Evolutionary conservation across 345 rosid genomes (phyloP).

Genomic region (Eucalyptus guilfoylei): DNA sequence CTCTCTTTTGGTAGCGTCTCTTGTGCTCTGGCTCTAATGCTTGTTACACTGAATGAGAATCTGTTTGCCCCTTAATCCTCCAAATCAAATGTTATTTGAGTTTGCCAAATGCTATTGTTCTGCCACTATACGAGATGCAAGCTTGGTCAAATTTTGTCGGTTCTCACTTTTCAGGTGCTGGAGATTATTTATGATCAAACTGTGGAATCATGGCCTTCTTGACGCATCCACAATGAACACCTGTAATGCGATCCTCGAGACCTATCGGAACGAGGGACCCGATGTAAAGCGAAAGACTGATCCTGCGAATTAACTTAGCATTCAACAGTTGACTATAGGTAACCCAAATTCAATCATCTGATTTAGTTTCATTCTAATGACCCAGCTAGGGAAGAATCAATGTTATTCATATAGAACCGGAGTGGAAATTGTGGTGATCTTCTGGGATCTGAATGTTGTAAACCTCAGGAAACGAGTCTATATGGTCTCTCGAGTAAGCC

Average conservation of each 20-base stretch:
- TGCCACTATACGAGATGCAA: neutral
- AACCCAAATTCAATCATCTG: neutral
- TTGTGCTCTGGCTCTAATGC: too few relatives aligned
- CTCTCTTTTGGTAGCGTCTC: slow-evolving; percentile 46
- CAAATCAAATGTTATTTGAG: neutral
- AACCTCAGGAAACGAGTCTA: neutral
- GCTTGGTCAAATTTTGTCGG: neutral
- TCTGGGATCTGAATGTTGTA: neutral
- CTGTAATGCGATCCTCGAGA: slow-evolving; percentile 58
- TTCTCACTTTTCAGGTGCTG: slow-evolving; percentile 54
- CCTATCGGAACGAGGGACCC: slow-evolving; percentile 14
- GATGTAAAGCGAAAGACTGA: neutral
- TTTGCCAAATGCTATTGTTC: neutral
- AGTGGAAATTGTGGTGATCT: neutral
- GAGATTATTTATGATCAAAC: slow-evolving; percentile 89
- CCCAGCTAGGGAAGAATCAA: neutral
- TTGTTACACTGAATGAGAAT: neutral
- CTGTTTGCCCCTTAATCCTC: neutral
- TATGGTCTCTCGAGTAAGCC: neutral
- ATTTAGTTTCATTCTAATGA: neutral
- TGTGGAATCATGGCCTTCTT: slow-evolving; percentile 97
- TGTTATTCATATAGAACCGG: neutral
- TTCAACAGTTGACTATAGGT: neutral
- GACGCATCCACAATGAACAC: slow-evolving; percentile 80
- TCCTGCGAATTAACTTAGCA: neutral